A percentile compares a stretch with the other conserved stretches of the same genome.
Conservation (phyloP, 202 grass and related monocot genomes). For the Sporobolus alterniflorus region DNA sequence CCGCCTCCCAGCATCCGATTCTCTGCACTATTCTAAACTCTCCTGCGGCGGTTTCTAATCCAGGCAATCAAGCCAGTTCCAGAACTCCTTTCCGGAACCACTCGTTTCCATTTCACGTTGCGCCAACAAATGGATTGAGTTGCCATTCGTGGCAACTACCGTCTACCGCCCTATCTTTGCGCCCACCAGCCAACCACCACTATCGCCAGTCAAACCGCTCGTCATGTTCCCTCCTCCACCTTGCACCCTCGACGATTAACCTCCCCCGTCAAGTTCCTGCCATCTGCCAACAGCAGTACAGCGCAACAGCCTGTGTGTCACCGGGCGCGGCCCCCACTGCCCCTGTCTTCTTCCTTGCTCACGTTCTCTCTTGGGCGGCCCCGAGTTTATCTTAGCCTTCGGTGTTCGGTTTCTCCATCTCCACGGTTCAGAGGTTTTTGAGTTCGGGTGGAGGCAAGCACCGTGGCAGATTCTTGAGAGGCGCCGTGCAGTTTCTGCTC, state of each 20-base stretch:
- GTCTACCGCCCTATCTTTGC: too few relatives aligned
- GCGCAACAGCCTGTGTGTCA: not conserved
- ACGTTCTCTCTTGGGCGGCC: not conserved
- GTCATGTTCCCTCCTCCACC: not conserved
- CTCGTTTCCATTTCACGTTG: too few relatives aligned
- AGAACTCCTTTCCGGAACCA: not conserved
- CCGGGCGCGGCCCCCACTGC: not conserved
- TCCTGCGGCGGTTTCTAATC: too few relatives aligned
- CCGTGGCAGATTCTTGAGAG: not conserved
- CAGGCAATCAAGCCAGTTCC: too few relatives aligned
- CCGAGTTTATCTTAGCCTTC: not conserved
- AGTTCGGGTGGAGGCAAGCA: not conserved
- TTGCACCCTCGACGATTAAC: not conserved
- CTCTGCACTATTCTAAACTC: too few relatives aligned
- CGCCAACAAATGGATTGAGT: not conserved
- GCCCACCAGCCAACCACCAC: not conserved
- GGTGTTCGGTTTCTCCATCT: not conserved
- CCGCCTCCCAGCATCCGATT: too few relatives aligned
- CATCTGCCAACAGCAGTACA: conserved; percentile 5
- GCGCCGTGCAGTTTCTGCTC: not conserved
- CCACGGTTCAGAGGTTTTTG: conserved; percentile 1
- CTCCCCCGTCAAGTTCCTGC: conserved; percentile 5
- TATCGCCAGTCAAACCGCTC: too few relatives aligned
- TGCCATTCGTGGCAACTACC: too few relatives aligned
- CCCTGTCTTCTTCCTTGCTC: conserved; percentile 13